These are phyloP conservation scores for Xylariales sp. DNA, from an alignment of 2,329 filamentous ascomycete species.

Conservation along the genomic window DNA sequence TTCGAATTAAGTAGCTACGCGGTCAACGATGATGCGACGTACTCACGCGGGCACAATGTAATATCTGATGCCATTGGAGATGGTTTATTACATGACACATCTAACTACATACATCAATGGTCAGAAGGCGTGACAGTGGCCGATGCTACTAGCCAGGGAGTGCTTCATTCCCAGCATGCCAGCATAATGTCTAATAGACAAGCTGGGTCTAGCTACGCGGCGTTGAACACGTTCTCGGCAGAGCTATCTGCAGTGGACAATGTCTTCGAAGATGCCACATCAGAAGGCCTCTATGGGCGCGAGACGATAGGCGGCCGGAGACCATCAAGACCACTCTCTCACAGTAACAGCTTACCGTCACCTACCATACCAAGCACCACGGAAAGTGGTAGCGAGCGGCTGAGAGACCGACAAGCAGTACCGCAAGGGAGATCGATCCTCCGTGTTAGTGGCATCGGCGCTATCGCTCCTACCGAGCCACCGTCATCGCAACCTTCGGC, in stretches of 20 bases:
- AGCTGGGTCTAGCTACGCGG: not conserved
- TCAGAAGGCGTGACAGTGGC: not conserved
- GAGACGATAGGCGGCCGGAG: constrained; percentile 13
- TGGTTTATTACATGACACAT: constrained; percentile 1
- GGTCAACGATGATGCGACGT: not conserved
- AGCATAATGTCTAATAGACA: not conserved
- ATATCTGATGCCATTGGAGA: constrained; percentile 3
- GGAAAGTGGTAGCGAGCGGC: not conserved
- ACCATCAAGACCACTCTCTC: not conserved
- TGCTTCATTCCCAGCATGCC: not conserved
- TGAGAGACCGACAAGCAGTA: not conserved
- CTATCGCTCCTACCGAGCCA: not conserved
- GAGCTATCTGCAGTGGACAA: not conserved
- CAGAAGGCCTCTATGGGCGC: constrained; percentile 29
- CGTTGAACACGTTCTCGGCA: not conserved
- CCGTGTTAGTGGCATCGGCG: not conserved
- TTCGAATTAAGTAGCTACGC: not conserved
- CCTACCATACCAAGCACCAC: not conserved
- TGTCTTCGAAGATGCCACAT: constrained; percentile 15
- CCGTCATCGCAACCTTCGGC: not conserved
- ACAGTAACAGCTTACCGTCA: constrained; percentile 7
- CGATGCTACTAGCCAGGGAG: not conserved
- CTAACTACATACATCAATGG: constrained; percentile 10
- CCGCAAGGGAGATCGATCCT: not conserved
- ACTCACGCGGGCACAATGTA: not conserved